Evolutionary conservation across 2,329 filamentous ascomycete genomes (phyloP).

Genomic region (Epichloe typhina): DNA sequence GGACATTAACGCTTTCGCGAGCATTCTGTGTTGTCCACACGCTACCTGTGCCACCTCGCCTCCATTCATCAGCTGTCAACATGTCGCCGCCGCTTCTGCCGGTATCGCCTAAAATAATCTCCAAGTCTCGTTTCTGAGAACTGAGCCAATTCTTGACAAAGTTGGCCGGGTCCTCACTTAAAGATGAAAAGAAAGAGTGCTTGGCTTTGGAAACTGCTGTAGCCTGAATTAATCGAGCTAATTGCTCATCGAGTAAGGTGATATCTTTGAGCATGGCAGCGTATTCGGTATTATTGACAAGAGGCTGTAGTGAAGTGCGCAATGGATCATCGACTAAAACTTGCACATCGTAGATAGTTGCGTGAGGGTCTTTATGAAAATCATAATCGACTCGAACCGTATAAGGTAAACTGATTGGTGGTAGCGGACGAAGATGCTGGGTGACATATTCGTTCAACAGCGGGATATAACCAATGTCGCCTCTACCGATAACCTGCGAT

Average conservation of each 20-base stretch:
- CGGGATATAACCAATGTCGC: slow-evolving; percentile 73
- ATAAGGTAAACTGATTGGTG: slow-evolving; percentile 74
- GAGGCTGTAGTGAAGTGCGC: slow-evolving; percentile 48
- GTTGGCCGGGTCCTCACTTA: slow-evolving; percentile 68
- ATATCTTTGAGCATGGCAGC: slow-evolving; percentile 65
- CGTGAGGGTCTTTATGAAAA: slow-evolving; percentile 60
- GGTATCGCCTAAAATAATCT: slow-evolving; percentile 75
- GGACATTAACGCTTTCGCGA: slow-evolving; percentile 48
- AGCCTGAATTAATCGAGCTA: slow-evolving; percentile 71
- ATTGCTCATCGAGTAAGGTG: slow-evolving; percentile 65
- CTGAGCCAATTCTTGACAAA: slow-evolving; percentile 84
- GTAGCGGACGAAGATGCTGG: slow-evolving; percentile 63
- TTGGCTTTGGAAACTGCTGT: slow-evolving; percentile 78
- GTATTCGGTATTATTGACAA: slow-evolving; percentile 58
- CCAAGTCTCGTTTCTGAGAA: slow-evolving; percentile 81
- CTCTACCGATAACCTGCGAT: slow-evolving; percentile 54
- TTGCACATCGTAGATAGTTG: slow-evolving; percentile 82
- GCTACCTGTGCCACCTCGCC: slow-evolving; percentile 41
- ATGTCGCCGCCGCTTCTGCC: slow-evolving; percentile 47
- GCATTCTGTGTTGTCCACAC: slow-evolving; percentile 46
- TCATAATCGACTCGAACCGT: slow-evolving; percentile 86
- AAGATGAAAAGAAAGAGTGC: slow-evolving; percentile 69
- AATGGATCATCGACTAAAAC: slow-evolving; percentile 77
- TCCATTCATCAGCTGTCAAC: slow-evolving; percentile 53
- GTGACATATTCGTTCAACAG: slow-evolving; percentile 69